phyloP scores from a whole-genome alignment of 2,329 filamentous ascomycete species.

The Fusarium sp. region DNA sequence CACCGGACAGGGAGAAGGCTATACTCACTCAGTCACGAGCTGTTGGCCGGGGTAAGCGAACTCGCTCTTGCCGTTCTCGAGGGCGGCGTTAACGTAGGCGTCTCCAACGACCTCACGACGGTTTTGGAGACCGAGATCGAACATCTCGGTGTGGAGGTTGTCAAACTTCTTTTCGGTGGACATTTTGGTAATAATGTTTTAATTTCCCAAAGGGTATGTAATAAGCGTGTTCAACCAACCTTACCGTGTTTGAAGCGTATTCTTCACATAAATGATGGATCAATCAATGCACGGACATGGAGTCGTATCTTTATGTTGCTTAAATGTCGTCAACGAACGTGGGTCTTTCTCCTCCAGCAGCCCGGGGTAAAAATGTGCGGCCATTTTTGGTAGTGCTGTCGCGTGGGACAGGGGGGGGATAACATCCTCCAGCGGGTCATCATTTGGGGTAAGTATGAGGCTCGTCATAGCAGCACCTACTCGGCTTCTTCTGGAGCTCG shows the following conservation, averaged over 20 bases:
- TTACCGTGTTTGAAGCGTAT: neutral
- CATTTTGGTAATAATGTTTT: neutral
- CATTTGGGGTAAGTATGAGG: neutral
- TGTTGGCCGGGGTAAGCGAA: slow-evolving; percentile 72
- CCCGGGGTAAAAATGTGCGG: neutral
- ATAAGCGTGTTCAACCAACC: neutral
- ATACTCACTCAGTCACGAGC: slow-evolving; percentile 65
- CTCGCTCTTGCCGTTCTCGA: slow-evolving; percentile 62
- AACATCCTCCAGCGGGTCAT: neutral
- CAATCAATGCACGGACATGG: neutral
- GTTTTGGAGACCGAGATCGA: slow-evolving; percentile 69
- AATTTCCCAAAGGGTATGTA: neutral
- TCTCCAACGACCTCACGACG: slow-evolving; percentile 70
- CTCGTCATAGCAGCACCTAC: neutral
- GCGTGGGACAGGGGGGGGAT: neutral
- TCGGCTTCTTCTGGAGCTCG: neutral
- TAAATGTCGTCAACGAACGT: neutral
- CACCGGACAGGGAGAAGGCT: neutral
- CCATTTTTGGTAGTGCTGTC: neutral
- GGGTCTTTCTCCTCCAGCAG: neutral
- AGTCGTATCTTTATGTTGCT: neutral
- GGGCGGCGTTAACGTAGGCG: slow-evolving; percentile 67
- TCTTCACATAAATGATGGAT: neutral
- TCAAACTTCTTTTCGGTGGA: slow-evolving; percentile 15
- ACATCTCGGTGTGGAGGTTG: slow-evolving; percentile 55